Evolutionary conservation across 2,329 filamentous ascomycete genomes (phyloP), one percentile per base, ranked within the genome.

Genomic region (Phyllosticta citribraziliensis): DNA sequence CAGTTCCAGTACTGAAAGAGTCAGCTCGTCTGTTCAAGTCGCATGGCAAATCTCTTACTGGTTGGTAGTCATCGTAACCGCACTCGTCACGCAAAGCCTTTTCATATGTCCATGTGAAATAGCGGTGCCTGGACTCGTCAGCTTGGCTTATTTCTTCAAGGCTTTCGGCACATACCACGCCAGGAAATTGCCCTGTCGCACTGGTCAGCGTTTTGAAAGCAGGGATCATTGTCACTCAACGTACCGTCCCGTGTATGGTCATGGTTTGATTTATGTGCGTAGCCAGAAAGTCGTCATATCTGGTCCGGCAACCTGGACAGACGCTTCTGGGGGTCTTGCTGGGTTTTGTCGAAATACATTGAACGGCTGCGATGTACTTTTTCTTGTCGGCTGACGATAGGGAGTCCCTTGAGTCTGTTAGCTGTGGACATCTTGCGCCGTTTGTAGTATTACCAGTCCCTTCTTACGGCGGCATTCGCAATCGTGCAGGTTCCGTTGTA

Each of bases 1-100:
- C 80, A 84, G 68, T 83, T 79, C 72, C 78, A 78, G 71, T 82
- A 83, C 33, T 55, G 25, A n/a, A 20, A n/a, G 12, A 5, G 27
- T 55, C 9, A 55, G 54, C 33, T 1, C 12, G 2, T 47, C 2
- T n/a, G 14, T 12, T n/a, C 40, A 5, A 47, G 4, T 47, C 17
- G 40, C 14, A n/a, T 8, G 12, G 17, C 17, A 17, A 3, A 47
- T 4, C 12, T 14, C 54, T 35, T 55, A 55, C 54, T 3, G 76
- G 76, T 55, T 75, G 72, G 52, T 70, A 70, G 56, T 74, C 75
- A 9, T 65, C 70, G 61, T 77, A 79, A 40, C 74, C 74, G 58
- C 76, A 78, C 62, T 78, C 76, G 11, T 73, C 68, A 3, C 68
- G 69, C 2, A 78, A 68, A 1, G 73, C 73, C 56, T 74, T 67